Conservation (phyloP, 2,329 filamentous ascomycete species). For the Dactylellina sp. region DNA sequence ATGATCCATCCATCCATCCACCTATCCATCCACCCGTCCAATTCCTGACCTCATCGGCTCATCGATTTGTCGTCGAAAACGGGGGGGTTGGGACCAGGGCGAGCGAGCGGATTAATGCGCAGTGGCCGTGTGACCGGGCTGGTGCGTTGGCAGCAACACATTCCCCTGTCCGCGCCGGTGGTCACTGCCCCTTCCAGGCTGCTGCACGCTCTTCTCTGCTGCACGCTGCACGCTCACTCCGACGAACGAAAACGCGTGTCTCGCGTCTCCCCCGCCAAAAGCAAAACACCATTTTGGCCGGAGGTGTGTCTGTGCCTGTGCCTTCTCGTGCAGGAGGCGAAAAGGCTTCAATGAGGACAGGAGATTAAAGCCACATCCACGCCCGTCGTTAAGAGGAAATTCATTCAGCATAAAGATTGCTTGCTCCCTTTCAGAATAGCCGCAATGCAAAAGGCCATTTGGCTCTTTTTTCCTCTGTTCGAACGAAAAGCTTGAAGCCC, state of each 20-base stretch:
- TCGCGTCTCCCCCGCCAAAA: conserved; percentile 32
- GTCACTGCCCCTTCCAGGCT: conserved; percentile 33
- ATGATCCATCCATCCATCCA: too few species aligned
- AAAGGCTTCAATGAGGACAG: background rate
- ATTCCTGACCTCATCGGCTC: conserved; percentile 36
- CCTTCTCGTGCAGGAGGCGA: conserved; percentile 12
- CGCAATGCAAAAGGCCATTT: background rate
- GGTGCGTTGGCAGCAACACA: conserved; percentile 56
- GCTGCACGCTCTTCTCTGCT: conserved; percentile 5
- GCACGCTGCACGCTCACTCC: conserved; percentile 16
- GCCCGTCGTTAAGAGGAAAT: conserved; percentile 43
- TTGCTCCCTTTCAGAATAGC: conserved; percentile 37
- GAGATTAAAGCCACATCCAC: conserved; percentile 26
- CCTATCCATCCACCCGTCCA: too few species aligned
- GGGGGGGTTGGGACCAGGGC: conserved; percentile 23
- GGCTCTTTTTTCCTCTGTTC: conserved; percentile 1
- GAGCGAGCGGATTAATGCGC: conserved; percentile 9
- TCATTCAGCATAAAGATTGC: conserved; percentile 29
- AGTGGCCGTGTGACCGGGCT: conserved; percentile 44
- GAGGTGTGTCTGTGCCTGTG: too few species aligned
- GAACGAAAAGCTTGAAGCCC: conserved; percentile 12
- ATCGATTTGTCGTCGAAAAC: background rate
- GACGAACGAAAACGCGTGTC: conserved; percentile 28
- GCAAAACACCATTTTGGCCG: conserved; percentile 38
- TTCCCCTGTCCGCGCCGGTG: conserved; percentile 15